Conservation (phyloP, 352 stramenopile genomes). For the Globisporangium paroecandrum region DNA sequence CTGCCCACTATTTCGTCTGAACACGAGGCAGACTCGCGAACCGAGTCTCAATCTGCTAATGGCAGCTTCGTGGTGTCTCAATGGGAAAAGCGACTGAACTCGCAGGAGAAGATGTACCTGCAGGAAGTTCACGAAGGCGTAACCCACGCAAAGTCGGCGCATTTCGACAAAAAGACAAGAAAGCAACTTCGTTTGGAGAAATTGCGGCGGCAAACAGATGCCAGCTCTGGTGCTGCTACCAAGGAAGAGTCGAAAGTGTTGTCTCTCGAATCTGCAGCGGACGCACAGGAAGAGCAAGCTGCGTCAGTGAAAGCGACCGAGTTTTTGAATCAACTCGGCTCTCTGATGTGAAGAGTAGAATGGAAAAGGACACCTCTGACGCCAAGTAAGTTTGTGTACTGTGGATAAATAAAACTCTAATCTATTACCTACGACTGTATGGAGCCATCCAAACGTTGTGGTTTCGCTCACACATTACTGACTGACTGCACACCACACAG, state of each 20-base stretch:
- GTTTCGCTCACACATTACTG: neutral
- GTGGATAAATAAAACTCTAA: slow-evolving; percentile 15
- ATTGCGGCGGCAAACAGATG: slow-evolving; percentile 37
- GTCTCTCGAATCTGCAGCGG: slow-evolving; percentile 2
- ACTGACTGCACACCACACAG: neutral
- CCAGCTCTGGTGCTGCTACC: slow-evolving; percentile 6
- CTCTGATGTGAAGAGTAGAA: slow-evolving; percentile 29
- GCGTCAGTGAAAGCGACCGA: slow-evolving; percentile 49
- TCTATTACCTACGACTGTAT: neutral
- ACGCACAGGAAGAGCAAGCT: slow-evolving; percentile 18
- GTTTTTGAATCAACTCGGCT: slow-evolving; percentile 57
- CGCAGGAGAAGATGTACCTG: slow-evolving; percentile 56
- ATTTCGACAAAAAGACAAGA: slow-evolving; percentile 36
- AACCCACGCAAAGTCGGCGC: slow-evolving; percentile 39
- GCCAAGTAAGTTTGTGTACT: neutral
- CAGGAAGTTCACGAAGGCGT: slow-evolving; percentile 60
- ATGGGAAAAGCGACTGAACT: slow-evolving; percentile 75
- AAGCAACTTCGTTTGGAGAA: slow-evolving; percentile 70
- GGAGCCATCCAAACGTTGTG: neutral
- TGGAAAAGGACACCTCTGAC: neutral
- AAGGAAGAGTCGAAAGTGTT: slow-evolving; percentile 1
- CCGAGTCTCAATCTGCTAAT: neutral
- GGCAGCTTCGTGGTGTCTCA: slow-evolving; percentile 78
- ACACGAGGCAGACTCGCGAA: neutral
- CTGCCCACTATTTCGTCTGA: neutral